A percentile compares a stretch with the other conserved stretches of the same genome.
These are phyloP conservation scores for Annulohypoxylon moriforme DNA, from an alignment of 495 filamentous ascomycete genomes.

Conservation along the genomic window DNA sequence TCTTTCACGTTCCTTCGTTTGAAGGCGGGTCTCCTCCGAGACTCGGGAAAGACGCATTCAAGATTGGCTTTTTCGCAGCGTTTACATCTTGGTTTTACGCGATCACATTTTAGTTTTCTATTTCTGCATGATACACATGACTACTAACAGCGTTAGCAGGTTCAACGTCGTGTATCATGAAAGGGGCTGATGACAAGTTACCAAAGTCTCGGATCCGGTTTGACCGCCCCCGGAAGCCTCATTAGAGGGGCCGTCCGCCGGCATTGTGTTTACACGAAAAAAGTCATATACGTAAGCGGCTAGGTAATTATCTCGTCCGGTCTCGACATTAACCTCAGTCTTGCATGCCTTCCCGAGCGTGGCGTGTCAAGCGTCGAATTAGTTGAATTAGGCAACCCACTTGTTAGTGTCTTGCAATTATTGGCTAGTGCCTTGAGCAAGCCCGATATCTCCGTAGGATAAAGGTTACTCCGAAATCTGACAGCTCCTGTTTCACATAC, in stretches of 20 bases:
- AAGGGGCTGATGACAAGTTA: constrained; percentile 17
- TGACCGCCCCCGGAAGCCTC: constrained; percentile 18
- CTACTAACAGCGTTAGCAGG: constrained; percentile 32
- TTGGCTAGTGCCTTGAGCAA: neutral
- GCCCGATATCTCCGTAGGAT: neutral
- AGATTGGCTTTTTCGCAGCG: constrained; percentile 76
- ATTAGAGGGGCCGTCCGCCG: constrained; percentile 30
- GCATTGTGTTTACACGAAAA: constrained; percentile 35
- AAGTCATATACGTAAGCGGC: constrained; percentile 2
- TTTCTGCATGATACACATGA: constrained; percentile 62
- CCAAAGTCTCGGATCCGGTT: constrained; percentile 40
- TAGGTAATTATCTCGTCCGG: neutral
- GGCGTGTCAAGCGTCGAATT: neutral
- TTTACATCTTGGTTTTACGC: constrained; percentile 73
- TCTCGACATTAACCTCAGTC: constrained; percentile 3
- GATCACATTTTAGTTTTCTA: constrained; percentile 75
- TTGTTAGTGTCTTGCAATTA: neutral
- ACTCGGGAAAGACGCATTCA: constrained; percentile 85
- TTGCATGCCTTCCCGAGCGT: neutral
- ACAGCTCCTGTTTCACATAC: neutral
- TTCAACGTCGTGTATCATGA: constrained; percentile 6
- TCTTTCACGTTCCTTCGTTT: constrained; percentile 89
- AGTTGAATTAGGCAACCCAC: neutral
- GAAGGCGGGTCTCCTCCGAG: constrained; percentile 86
- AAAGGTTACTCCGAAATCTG: neutral